Evolutionary conservation across 2,329 filamentous ascomycete species (phyloP), one percentile per base, ranked within the genome.

Genomic region (Stachybotrys echinatus): DNA sequence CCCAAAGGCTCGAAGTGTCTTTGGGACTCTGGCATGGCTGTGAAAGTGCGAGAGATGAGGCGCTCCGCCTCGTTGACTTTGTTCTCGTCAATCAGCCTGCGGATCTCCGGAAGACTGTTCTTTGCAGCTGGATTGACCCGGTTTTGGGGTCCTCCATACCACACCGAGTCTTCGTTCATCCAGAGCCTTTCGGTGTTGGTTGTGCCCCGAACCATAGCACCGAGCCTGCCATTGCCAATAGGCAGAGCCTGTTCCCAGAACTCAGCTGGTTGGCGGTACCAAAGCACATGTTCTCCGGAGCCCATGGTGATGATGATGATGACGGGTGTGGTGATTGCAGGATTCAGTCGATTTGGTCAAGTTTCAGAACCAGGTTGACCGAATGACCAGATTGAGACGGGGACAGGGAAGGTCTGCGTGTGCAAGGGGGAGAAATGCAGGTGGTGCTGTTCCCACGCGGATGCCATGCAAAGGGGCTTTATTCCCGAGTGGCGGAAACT

Each of bases 151-250:
- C 70, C 71, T 21, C 74, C 74, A 48, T 70, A 74, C 72, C 71
- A 76, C 12, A 74, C 66, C 2, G 73, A 74, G 50, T 77, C 72
- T 55, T 78, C 74, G 43, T 77, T 78, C 14, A 78, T 60, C 14
- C 57, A 56, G 23, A 68, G 60, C 4, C 76, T 56, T 38, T 71
- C 63, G 45, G 74, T 74, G 1, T 65, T 65, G 12, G 65, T 58
- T 12, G 70, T 66, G 12, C 75, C 74, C 52, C 72, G 70, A 22
- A 77, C 55, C 67, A 75, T 75, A 3, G 58, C 62, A 5, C 62
- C 65, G 2, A 68, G 50, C 18, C 74, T 66, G 12, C 76, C 75
- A 55, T 79, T 79, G 3, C 75, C 75, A 49, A 79, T 66, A 2
- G 75, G 75, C 1, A 77, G 61, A 14, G 75, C 71, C 48, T 63